Conservation (phyloP, 2,329 filamentous ascomycete species). For the Sclerotinia trifoliorum region DNA sequence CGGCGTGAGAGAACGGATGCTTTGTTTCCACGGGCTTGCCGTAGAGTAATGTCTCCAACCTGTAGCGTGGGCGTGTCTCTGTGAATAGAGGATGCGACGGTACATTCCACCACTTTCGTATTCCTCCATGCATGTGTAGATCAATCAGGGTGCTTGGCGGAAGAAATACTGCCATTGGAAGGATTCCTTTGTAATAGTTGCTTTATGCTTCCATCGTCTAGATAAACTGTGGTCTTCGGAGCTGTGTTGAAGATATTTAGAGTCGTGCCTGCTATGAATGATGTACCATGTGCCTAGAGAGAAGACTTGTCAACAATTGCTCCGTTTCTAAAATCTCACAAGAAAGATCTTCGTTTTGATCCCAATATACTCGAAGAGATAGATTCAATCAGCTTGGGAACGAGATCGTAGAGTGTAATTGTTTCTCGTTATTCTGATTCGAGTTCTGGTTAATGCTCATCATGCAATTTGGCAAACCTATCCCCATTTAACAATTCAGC, state of each 20-base stretch:
- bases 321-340: background rate
- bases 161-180: background rate
- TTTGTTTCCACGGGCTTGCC: no score
- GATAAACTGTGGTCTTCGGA: no score
- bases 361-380: background rate
- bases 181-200: background rate
- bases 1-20: accelerated
- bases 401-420: no score
- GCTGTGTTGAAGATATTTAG: no score
- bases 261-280: background rate
- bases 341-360: accelerated
- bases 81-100: background rate
- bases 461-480: no score
- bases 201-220: no score
- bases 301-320: background rate
- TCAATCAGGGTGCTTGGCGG: no score
- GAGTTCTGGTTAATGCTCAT: no score
- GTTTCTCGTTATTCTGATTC: no score
- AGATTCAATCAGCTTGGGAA: background rate
- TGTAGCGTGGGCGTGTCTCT: background rate
- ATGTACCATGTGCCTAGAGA: background rate
- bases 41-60: background rate
- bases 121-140: background rate
- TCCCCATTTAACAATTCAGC: no score
- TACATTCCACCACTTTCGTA: no score